Evolutionary conservation across 805 yeast species (phyloP), one percentile per base, ranked within the genome.

Genomic region (Sugiyamaella lignohabitans): DNA sequence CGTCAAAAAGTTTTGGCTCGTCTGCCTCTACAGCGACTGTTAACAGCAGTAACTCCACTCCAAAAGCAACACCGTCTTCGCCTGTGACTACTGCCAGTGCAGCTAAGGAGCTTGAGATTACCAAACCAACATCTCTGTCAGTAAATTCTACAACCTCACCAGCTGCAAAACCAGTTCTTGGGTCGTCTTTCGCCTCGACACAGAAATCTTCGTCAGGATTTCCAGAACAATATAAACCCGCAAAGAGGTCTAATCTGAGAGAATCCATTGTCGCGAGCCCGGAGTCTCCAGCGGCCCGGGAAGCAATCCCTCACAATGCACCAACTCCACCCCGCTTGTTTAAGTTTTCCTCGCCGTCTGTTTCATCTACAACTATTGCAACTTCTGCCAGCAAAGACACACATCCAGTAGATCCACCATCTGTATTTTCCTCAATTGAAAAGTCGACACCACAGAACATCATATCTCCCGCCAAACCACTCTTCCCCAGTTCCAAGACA

Each of bases 161-260:
- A 6, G 30, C 6, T 6, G n/a, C n/a, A n/a, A n/a, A n/a, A n/a
- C n/a, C n/a, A n/a, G n/a, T n/a, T n/a, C n/a, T n/a, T n/a, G n/a
- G n/a, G n/a, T n/a, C n/a, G n/a, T n/a, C n/a, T n/a, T n/a, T n/a
- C n/a, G n/a, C n/a, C n/a, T 27, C 32, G 8, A n/a, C 38, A 10
- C 17, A 10, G 6, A 35, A 35, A 35, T 18, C 38, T 16, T 16
- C 20, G 5, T 5, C 20, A 5, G 18, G 10, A 8, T 10, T 35
- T 35, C 11, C 47, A 40, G 27, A 42, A 17, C 45, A 45, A 35
- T 52, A 49, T 34, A 42, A 45, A 44, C 55, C 52, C 24, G 35
- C 47, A 18, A 43, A 47, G 40, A 46, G 54, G 18, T 45, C 60
- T 18, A 39, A 53, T 38, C 39, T 52, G 36, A 17, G 55, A 43